Evolutionary conservation across 257 asterid species (phyloP), one percentile per base, ranked within the genome.

Genomic region (Solanum corneliomulleri): DNA sequence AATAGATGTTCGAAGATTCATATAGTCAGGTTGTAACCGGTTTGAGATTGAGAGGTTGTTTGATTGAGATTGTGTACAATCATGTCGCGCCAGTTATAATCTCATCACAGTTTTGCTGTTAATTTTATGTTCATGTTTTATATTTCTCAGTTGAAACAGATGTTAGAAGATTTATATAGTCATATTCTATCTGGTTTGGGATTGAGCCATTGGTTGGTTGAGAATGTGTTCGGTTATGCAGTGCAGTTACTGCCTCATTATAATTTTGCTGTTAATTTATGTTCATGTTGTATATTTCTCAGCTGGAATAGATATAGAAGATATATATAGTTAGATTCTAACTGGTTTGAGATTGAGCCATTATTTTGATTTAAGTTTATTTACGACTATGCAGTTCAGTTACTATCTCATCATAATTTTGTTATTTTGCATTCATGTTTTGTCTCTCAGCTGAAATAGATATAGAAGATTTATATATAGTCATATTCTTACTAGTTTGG

Each of bases 61-160:
- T 14, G 29, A 1, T 78, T 76, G 86, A 42, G 27, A 49, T 82
- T 84, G 89, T 66, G 66, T 64, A 11, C 4, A 71, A 85, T n/a
- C 16, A 82, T 88, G 68, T 91, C 93, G 98, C 93, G 89, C 39
- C 39, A 68, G 74, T 68, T 68, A 68, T 31, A 23, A 62, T 62
- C 31, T 15, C 68, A 64, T 23, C 29, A 60, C 5, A 16, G 27
- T 52, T 20, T 64, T 77, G 18, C 13, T 11, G 76, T 18, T 49
- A 31, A 77, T 44, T 85, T 70, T 18, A 37, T 68, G 18, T 69
- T 85, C 20, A 11, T 85, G 58, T 27, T 44, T 15, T 39, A 42
- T 35, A 44, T 42, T n/a, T 68, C 11, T 85, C 52, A 5, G 85
- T 11, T 80, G 42, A 80, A 45, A 80, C 18, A 16, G 42, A 47